Base-by-base conservation (phyloP, 495 filamentous ascomycete species). In the Trichoderma gamsii region DNA sequence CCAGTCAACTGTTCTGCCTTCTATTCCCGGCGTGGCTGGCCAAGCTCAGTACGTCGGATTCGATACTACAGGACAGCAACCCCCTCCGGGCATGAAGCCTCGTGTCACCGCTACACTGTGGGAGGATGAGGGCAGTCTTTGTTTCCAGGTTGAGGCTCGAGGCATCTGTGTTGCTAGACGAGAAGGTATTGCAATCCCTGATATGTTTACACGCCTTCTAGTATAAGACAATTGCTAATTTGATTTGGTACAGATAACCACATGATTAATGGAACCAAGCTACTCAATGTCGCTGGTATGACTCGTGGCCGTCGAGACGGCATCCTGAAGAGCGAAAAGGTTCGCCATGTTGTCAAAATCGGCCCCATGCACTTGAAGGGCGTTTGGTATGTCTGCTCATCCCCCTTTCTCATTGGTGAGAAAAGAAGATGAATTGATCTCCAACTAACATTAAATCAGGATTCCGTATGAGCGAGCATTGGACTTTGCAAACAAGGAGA, bases 401-500 rank as follows among this genome's bases (percentile, higher is more conserved):
- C 35, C 9, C 15, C 41, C 21, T 43, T 23, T 23, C n/a, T 44
- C 41, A 32, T 32, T 41, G 25, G 65, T 4, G 29, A 66, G 41
- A 41, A 32, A 23, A 6, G 21, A 5, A 51, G 27, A 16, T 23
- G 41, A 25, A 18, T 46, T 13, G 43, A 9, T 9, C 35, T 66
- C 38, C 23, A 46, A 66, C 65, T 66, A 23, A 44, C 29, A 9
- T 11, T 3, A 12, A 18, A 64, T 23, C 71, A 97, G 94, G 94
- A 99, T 99, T 74, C 95, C 95, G 11, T 99, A 96, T 72, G 96
- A 98, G 69, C 87, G 96, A 66, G 95, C 95, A 2, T 80, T 99
- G 52, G 95, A 99, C 71, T 99, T 99, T 74, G 96, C 95, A 49
- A 99, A 99, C 81, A 97, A 97, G 83, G 95, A 99, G 78, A 97